These are phyloP conservation scores for Coprinopsis cinerea DNA, from an alignment of 768 basidiomycete genomes.

Conservation along the genomic window DNA sequence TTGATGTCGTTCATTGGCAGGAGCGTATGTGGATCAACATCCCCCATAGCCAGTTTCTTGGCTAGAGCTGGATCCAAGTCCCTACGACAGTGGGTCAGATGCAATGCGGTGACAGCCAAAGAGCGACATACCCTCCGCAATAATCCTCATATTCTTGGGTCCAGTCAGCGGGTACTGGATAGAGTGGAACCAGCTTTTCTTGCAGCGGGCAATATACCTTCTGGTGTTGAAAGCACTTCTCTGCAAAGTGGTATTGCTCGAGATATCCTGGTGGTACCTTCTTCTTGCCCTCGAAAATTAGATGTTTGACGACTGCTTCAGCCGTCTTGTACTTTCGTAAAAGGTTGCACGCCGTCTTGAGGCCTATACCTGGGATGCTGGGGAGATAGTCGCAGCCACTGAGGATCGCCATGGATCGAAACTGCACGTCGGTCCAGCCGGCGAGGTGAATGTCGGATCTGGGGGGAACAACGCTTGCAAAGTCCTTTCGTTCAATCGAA, in stretches of 20 bases:
- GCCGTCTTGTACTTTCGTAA: constrained; percentile 81
- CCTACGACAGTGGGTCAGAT: constrained; percentile 31
- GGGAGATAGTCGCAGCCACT: constrained; percentile 92
- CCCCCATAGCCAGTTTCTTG: constrained; percentile 58
- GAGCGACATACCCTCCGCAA: constrained; percentile 55
- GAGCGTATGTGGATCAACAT: constrained; percentile 64
- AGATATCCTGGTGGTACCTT: constrained; percentile 73
- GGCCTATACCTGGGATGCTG: constrained; percentile 84
- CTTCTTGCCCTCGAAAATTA: constrained; percentile 82
- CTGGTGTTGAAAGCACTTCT: constrained; percentile 90
- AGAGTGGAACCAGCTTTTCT: constrained; percentile 65
- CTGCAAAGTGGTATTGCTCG: constrained; percentile 70
- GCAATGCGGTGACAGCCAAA: neutral
- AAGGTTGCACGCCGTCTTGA: constrained; percentile 87
- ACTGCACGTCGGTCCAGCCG: constrained; percentile 88
- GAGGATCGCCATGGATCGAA: constrained; percentile 89
- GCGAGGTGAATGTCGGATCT: constrained; percentile 62
- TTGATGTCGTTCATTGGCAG: constrained; percentile 77
- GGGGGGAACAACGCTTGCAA: constrained; percentile 48
- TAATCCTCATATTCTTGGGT: constrained; percentile 60
- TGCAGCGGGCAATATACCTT: constrained; percentile 78
- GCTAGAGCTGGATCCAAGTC: constrained; percentile 61
- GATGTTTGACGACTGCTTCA: constrained; percentile 71
- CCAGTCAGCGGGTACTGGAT: constrained; percentile 52
- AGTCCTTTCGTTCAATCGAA: constrained; percentile 61